Evolutionary conservation across 1,284 basidiomycete species (phyloP).

Genomic region (Trichosporon sp.): DNA sequence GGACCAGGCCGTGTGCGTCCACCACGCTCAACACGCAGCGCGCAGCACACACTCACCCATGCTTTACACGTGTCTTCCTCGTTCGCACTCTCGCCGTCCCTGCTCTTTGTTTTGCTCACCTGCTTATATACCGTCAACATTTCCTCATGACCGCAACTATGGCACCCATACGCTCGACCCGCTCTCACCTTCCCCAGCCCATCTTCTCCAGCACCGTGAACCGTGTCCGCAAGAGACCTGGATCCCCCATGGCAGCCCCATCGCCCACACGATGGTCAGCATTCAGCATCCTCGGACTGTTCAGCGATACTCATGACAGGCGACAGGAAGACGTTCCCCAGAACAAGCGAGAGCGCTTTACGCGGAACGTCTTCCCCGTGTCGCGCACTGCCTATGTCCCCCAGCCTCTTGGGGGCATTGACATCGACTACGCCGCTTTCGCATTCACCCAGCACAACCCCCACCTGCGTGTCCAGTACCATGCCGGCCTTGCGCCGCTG

Average conservation of each 20-base stretch:
- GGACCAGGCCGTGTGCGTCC: not conserved
- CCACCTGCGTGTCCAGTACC: constrained; percentile 22
- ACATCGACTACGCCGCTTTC: constrained; percentile 15
- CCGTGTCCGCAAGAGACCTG: not conserved
- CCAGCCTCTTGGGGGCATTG: constrained; percentile 1
- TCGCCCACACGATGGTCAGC: constrained; percentile 8
- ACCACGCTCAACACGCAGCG: too few species aligned
- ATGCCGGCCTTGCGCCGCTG: constrained; percentile 7
- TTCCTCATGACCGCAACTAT: not conserved
- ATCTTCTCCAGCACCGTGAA: not conserved
- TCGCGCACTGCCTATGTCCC: not conserved
- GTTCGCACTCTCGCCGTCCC: not conserved
- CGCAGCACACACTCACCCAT: not conserved
- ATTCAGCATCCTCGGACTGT: not conserved
- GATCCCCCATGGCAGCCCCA: not conserved
- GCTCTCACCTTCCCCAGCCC: not conserved
- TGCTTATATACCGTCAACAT: not conserved
- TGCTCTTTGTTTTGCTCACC: not conserved
- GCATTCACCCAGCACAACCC: not conserved
- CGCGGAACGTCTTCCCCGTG: constrained; percentile 23
- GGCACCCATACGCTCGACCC: not conserved
- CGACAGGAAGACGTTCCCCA: not conserved
- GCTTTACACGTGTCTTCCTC: not conserved
- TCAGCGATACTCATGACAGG: not conserved
- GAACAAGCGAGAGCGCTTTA: constrained; percentile 23